phyloP scores from a whole-genome alignment of 73 alveolate species.

The Halteria grandinella region DNA sequence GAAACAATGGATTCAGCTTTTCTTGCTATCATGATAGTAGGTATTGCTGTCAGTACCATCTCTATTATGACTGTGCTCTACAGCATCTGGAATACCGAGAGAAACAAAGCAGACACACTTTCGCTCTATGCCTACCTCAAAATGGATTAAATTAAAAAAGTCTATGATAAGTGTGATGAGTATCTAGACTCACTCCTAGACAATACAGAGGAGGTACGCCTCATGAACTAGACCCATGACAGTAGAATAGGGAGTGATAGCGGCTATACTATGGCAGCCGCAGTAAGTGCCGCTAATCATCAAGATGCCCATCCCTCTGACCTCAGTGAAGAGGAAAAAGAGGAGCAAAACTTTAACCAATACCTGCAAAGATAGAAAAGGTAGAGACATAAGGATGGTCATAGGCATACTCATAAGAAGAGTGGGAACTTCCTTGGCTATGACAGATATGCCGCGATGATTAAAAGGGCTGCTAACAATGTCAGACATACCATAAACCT shows the following conservation, averaged over 20 bases:
- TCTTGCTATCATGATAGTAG: not conserved
- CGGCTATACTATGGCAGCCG: too few relatives aligned
- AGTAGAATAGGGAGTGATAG: too few relatives aligned
- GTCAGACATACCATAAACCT: too few relatives aligned
- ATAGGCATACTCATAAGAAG: too few relatives aligned
- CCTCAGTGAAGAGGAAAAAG: slow-evolving; percentile 57
- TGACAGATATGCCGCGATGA: too few relatives aligned
- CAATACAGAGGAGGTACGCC: too few relatives aligned
- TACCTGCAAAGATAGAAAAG: slow-evolving; percentile 4
- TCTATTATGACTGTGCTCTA: not conserved
- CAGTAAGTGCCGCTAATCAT: too few relatives aligned
- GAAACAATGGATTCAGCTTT: not conserved
- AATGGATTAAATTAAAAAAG: slow-evolving; percentile 16
- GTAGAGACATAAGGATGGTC: too few relatives aligned
- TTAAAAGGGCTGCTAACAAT: too few relatives aligned
- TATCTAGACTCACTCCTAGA: not conserved
- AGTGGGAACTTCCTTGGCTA: too few relatives aligned
- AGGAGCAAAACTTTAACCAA: slow-evolving; percentile 16
- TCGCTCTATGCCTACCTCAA: slow-evolving; percentile 15
- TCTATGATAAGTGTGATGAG: slow-evolving; percentile 26
- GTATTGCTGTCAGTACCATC: not conserved
- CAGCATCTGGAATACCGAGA: slow-evolving; percentile 3
- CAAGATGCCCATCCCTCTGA: too few relatives aligned
- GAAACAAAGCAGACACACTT: slow-evolving; percentile 4
- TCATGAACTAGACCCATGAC: too few relatives aligned